Percentiles rank a stretch among this genome's conserved stretches.
Conservation (phyloP, 2,329 filamentous ascomycete genomes). For the Pestalotiopsis sp. region DNA sequence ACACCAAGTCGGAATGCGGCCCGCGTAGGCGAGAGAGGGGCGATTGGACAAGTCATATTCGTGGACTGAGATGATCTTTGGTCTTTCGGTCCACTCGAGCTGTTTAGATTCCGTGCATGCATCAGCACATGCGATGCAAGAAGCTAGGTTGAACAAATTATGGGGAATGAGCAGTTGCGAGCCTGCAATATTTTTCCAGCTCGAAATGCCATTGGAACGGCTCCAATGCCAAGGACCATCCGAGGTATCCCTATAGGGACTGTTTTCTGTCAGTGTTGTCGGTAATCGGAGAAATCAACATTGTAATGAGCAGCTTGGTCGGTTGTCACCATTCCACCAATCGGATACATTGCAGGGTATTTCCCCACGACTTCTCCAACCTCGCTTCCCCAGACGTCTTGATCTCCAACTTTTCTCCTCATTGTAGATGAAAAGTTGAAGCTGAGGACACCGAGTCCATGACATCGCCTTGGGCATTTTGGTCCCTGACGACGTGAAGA, state of each 20-base stretch:
- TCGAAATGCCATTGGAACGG: neutral
- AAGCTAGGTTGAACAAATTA: neutral
- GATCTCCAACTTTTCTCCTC: slow-evolving; percentile 17
- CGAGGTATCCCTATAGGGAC: neutral
- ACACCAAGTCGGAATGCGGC: slow-evolving; percentile 4
- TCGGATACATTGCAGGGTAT: slow-evolving; percentile 18
- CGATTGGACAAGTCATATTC: neutral
- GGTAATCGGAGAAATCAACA: slow-evolving; percentile 13
- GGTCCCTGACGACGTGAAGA: neutral
- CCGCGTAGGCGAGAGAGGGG: slow-evolving; percentile 11
- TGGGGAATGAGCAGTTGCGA: neutral
- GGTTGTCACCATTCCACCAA: slow-evolving; percentile 30
- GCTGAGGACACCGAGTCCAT: neutral
- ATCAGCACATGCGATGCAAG: slow-evolving; percentile 5
- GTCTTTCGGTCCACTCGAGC: slow-evolving; percentile 1
- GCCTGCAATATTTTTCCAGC: neutral
- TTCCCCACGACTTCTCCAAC: slow-evolving; percentile 14
- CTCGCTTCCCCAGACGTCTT: neutral
- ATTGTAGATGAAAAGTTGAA: neutral
- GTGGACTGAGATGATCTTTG: neutral
- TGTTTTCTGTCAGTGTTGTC: neutral
- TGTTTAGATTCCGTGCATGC: neutral
- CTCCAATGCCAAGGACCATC: neutral
- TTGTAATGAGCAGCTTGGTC: slow-evolving; percentile 8
- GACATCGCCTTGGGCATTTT: neutral